Base-by-base conservation (phyloP, 768 basidiomycete species). In the Pleurotus giganteus region DNA sequence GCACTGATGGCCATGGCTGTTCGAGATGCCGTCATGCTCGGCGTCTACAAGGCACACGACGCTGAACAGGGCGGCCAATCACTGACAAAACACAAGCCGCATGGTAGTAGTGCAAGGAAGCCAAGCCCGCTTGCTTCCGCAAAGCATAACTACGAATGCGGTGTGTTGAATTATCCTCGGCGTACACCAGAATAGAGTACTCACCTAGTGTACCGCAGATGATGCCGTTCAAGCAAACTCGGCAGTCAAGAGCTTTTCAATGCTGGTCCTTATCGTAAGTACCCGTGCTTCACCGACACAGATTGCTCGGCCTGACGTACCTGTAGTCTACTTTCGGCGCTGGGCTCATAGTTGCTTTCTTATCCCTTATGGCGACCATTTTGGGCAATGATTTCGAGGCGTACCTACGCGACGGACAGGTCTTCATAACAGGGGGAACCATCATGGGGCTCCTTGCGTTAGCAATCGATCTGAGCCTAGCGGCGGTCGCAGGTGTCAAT, bases 301-400 rank as follows among this genome's bases (percentile, higher is more conserved):
- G 47, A n/a, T 32, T 15, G 9, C 15, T 31, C 13, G 23, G 12
- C 26, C 17, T 8, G 29, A 31, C 19, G 34, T 19, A 13, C 19
- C n/a, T 49, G 11, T 19, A 49, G 47, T 49, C 47, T 12, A 49
- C 47, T 4, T 49, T 49, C 17, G 12, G 5, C 12, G 47, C 47
- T 17, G 47, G 47, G 65, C 56, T 71, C 66, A 21, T 54, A 61
- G 26, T 71, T 67, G 6, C 75, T 73, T 29, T 75, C 66, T 8
- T 49, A 23, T 49, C 47, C 23, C 23, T 49, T 15, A 49, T 49
- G 47, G 47, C 31, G 17, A 28, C 27, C 27, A 49, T 49, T 17
- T 7, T 17, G 5, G 47, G 47, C 13, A 28, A 49, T 29, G 47
- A 29, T 9, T 49, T 49, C 47, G 23, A 49, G 23, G 29, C 15